Percentiles rank a stretch among this genome's conserved stretches.
These are phyloP conservation scores for Metschnikowia similis DNA, from an alignment of 805 yeast genomes.

Conservation along the genomic window DNA sequence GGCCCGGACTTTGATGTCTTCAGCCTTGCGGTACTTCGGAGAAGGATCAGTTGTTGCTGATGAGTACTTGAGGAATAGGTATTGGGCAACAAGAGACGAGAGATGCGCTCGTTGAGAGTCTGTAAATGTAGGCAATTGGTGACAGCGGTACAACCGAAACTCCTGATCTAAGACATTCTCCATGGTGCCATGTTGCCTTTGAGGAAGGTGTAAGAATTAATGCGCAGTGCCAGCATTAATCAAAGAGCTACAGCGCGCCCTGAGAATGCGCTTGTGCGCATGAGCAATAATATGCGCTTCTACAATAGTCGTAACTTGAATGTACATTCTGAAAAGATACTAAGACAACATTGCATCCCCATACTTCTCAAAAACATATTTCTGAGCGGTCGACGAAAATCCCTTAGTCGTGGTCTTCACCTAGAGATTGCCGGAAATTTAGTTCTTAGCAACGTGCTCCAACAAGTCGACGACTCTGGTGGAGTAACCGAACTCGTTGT, in stretches of 20 bases:
- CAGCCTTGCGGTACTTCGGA: constrained; percentile 7
- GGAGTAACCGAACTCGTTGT: constrained; percentile 94
- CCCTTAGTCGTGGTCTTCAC: not conserved
- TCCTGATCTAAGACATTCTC: constrained; percentile 9
- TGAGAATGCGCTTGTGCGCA: too few relatives aligned
- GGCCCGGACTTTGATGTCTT: constrained; percentile 8
- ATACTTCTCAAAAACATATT: not conserved
- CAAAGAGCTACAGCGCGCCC: too few relatives aligned
- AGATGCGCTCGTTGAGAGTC: constrained; percentile 4
- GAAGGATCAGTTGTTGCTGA: constrained; percentile 8
- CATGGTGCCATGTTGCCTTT: constrained; percentile 1
- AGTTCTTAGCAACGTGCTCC: constrained; percentile 65
- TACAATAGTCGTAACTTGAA: not conserved
- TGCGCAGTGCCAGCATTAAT: too few relatives aligned
- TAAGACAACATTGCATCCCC: not conserved
- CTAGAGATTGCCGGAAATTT: constrained; percentile 15
- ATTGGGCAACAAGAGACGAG: constrained; percentile 8
- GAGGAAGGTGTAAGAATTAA: too few relatives aligned
- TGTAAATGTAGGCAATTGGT: constrained; percentile 6
- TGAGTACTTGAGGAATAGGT: constrained; percentile 9
- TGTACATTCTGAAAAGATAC: not conserved
- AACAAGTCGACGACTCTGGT: constrained; percentile 92
- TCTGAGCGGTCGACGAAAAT: constrained; percentile 6
- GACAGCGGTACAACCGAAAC: constrained; percentile 7
- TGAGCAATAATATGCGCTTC: not conserved